Conservation (phyloP, 2,329 filamentous ascomycete genomes). For the Dactylellina cionopaga region DNA sequence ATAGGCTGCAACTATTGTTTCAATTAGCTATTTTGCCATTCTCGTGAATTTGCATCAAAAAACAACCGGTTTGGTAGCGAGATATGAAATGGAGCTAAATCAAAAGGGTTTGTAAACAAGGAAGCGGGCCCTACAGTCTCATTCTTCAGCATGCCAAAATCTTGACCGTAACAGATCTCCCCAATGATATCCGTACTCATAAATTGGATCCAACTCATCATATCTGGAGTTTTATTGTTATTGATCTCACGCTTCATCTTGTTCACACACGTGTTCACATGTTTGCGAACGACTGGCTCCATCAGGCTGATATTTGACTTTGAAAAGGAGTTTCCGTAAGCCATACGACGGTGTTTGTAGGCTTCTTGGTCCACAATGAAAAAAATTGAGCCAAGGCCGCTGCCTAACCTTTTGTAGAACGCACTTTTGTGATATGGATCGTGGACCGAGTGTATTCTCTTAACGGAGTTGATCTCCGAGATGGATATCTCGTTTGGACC, state of each 20-base stretch:
- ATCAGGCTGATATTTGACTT: conserved; percentile 8
- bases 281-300: conserved; percentile 4
- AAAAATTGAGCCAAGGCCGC: background rate
- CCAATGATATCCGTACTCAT: conserved; percentile 14
- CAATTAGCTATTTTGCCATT: background rate
- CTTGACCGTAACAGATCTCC: conserved; percentile 18
- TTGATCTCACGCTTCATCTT: conserved; percentile 19
- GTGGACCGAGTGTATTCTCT: conserved; percentile 7
- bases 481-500: conserved; percentile 20
- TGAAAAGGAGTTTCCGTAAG: conserved; percentile 8
- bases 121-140: conserved; percentile 9
- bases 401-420: background rate
- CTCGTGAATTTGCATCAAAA: too few relatives aligned
- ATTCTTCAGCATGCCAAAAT: conserved; percentile 26
- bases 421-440: conserved; percentile 13
- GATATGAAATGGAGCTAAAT: too few relatives aligned
- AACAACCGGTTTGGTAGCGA: too few relatives aligned
- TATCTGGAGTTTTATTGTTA: background rate
- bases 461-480: background rate
- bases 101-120: background rate
- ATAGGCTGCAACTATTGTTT: background rate
- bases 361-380: background rate
- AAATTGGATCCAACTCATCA: conserved; percentile 18
- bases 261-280: background rate
- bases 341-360: background rate